Conservation (phyloP, 2,329 filamentous ascomycete genomes). For the Xylariaceae sp. region DNA sequence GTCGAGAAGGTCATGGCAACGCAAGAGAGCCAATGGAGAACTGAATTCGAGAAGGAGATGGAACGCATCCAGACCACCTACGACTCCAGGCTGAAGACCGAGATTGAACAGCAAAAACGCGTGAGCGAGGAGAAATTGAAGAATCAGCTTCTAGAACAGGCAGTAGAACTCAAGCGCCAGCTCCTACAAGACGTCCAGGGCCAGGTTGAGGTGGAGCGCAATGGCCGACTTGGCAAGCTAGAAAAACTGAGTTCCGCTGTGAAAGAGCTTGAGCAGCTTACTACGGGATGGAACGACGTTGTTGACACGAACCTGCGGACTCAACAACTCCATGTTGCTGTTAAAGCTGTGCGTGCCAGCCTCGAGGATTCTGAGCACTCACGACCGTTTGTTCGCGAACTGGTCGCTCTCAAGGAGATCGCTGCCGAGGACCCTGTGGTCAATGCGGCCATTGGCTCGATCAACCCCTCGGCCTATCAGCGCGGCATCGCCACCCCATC, state of each 20-base stretch:
- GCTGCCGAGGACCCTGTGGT: constrained; percentile 85
- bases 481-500: constrained; percentile 83
- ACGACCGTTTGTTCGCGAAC: constrained; percentile 86
- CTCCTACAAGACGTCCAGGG: constrained; percentile 80
- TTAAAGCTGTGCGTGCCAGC: constrained; percentile 88
- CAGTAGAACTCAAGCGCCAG: constrained; percentile 83
- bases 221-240: constrained; percentile 85
- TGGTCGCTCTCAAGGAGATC: constrained; percentile 93
- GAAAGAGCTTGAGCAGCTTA: constrained; percentile 84
- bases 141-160: constrained; percentile 90
- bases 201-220: constrained; percentile 87
- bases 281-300: constrained; percentile 87
- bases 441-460: constrained; percentile 92
- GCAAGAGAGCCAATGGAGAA: constrained; percentile 83
- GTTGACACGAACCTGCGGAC: constrained; percentile 91
- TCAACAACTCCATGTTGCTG: constrained; percentile 93
- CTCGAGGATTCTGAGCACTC: constrained; percentile 78
- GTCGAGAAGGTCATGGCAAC: constrained; percentile 82
- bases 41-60: constrained; percentile 87
- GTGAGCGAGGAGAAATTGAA: constrained; percentile 82
- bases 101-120: constrained; percentile 80
- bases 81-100: constrained; percentile 77
- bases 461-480: constrained; percentile 93
- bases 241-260: constrained; percentile 80
- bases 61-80: constrained; percentile 79